Conservation (phyloP, 2,329 filamentous ascomycete species). For the Paraphoma sp. region DNA sequence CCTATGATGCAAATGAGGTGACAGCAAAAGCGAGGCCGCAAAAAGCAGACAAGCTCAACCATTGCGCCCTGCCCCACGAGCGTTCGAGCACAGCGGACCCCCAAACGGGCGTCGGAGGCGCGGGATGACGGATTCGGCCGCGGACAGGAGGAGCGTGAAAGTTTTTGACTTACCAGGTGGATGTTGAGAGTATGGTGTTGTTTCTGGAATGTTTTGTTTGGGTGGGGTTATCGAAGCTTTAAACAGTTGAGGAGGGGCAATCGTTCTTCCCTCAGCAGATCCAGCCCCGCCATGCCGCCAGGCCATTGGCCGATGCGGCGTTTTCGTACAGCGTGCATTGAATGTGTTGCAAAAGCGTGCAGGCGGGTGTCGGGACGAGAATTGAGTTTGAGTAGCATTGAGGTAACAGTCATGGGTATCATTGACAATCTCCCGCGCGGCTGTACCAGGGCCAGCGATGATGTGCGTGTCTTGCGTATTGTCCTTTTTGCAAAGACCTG, state of each 20-base stretch:
- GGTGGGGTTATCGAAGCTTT: conserved; percentile 27
- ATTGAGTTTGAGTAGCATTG: background rate
- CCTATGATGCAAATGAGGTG: conserved; percentile 21
- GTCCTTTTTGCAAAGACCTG: too few species aligned
- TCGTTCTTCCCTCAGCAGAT: conserved; percentile 23
- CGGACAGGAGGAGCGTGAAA: conserved; percentile 37
- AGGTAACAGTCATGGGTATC: conserved; percentile 1
- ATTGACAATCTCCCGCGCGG: background rate
- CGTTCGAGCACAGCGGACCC: conserved; percentile 24
- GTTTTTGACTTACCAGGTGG: conserved; percentile 43
- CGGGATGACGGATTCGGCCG: conserved; percentile 40
- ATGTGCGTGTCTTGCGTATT: too few species aligned
- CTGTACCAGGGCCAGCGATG: too few species aligned
- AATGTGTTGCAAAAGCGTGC: conserved; percentile 30
- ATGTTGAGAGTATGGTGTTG: conserved; percentile 29
- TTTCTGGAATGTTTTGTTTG: conserved; percentile 30
- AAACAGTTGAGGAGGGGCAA: conserved; percentile 31
- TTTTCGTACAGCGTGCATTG: conserved; percentile 31
- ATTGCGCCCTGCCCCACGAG: conserved; percentile 24
- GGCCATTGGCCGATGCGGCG: conserved; percentile 29
- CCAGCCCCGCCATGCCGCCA: conserved; percentile 29
- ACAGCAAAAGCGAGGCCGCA: conserved; percentile 24
- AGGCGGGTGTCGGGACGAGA: conserved; percentile 6
- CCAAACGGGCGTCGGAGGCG: conserved; percentile 28
- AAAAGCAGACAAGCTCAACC: conserved; percentile 39